Conservation (phyloP, 345 rosid species). For the Hibiscus mutabilis region DNA sequence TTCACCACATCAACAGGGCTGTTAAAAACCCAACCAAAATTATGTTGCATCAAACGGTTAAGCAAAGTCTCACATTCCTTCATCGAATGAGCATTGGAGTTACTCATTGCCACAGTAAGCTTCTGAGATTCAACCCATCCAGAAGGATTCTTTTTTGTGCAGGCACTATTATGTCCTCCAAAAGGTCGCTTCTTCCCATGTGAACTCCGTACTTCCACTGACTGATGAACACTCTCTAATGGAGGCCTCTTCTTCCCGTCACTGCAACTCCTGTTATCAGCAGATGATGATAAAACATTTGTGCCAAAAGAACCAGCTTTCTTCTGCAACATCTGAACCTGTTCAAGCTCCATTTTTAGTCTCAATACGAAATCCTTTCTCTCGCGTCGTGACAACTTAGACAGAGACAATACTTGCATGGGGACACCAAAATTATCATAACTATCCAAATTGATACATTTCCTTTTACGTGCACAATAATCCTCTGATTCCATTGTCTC, state of each 20-base stretch:
- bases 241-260: conserved; percentile 56
- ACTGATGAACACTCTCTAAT: conserved; percentile 24
- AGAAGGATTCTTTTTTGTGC: conserved; percentile 34
- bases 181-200: conserved; percentile 49
- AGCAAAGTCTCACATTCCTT: conserved; percentile 65
- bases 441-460: conserved; percentile 48
- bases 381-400: conserved; percentile 54
- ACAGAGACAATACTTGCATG: conserved; percentile 45
- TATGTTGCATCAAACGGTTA: conserved; percentile 56
- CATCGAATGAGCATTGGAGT: conserved; percentile 35
- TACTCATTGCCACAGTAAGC: conserved; percentile 21
- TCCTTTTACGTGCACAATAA: conserved; percentile 47
- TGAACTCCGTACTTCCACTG: conserved; percentile 27
- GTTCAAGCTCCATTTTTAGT: conserved; percentile 68
- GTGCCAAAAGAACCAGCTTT: conserved; percentile 42
- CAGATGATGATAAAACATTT: conserved; percentile 39
- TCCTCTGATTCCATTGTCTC: conserved; percentile 58
- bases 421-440: conserved; percentile 40
- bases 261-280: conserved; percentile 56
- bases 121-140: conserved; percentile 25
- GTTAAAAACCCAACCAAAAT: conserved; percentile 57
- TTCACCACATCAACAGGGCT: conserved; percentile 66
- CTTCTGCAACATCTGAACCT: conserved; percentile 52
- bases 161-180: conserved; percentile 35
- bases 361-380: conserved; percentile 47